Conservation (phyloP, 177 flowering plant genomes). For the Vitis hybrid region DNA sequence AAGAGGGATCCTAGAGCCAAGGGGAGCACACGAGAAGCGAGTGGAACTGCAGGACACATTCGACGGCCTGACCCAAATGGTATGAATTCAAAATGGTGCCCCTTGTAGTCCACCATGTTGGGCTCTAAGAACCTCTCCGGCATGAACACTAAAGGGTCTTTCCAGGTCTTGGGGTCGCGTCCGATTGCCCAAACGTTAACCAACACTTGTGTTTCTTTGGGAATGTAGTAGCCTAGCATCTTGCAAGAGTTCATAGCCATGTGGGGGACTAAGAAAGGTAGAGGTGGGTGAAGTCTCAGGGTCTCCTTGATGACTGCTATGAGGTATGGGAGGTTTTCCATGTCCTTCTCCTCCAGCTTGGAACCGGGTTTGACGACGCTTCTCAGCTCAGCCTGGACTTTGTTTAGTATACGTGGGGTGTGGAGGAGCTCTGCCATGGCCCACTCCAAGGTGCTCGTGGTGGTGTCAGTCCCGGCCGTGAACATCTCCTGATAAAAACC, state of each 20-base stretch:
- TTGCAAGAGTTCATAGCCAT: constrained; percentile 52
- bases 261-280: constrained; percentile 63
- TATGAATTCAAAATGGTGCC: constrained; percentile 62
- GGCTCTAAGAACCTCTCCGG: constrained; percentile 66
- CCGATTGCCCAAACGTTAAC: constrained; percentile 77
- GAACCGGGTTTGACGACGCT: constrained; percentile 4
- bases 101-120: constrained; percentile 38
- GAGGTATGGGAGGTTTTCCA: constrained; percentile 55
- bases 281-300: constrained; percentile 65
- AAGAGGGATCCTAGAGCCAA: constrained; percentile 51
- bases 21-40: constrained; percentile 50
- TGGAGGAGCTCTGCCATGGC: constrained; percentile 71
- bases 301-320: constrained; percentile 64
- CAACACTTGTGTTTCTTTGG: constrained; percentile 53
- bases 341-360: constrained; percentile 45
- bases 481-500: constrained; percentile 60
- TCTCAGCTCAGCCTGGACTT: constrained; percentile 41
- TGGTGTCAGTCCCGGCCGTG: constrained; percentile 73
- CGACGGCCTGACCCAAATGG: constrained; percentile 74
- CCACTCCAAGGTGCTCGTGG: constrained; percentile 78
- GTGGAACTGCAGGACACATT: constrained; percentile 57
- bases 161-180: constrained; percentile 61
- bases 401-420: constrained; percentile 32
- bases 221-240: constrained; percentile 45
- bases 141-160: constrained; percentile 43